Evolutionary conservation across 768 basidiomycete genomes (phyloP), one percentile per base, ranked within the genome.

Genomic region (Boletus subparvulus): DNA sequence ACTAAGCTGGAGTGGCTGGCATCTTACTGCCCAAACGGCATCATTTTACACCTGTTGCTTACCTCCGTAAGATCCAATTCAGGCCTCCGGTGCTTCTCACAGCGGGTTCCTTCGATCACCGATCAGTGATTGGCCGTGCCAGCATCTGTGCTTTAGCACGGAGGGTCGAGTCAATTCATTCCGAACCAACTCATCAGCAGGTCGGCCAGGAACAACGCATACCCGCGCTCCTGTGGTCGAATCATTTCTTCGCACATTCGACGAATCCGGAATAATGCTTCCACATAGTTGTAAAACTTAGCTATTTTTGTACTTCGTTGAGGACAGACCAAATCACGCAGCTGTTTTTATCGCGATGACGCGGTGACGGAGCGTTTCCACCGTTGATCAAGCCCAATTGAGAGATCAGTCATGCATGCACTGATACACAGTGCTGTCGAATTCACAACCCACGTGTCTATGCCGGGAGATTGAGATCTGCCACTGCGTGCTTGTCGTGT

Each of bases 1-100:
- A 71, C 59, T 61, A 52, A 68, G 58, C 60, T 65, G 63, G 59
- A 62, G 61, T 69, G 70, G 72, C 61, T 70, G 70, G 61, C 43
- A 61, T 61, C 55, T 54, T 62, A 53, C 50, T 69, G 57, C 51
- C 56, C 60, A 58, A 57, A 65, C 70, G 65, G 66, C 72, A 74
- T 72, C 57, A 67, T 40, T 56, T 26, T 28, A 28, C 28, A 30
- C 60, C 61, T 40, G 58, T 63, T 67, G 48, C 61, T 50, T 63
- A 56, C 54, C 32, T 55, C 55, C 62, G 58, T 56, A 39, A 52
- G 65, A 65, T 66, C 65, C 59, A 63, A 59, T 61, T 61, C 49
- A 30, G 40, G 52, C n/a, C 16, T 58, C 48, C 54, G 58, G 52
- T 36, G 19, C 44, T 56, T 68, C 64, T 54, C 66, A 63, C 61